Evolutionary conservation across 2,329 filamentous ascomycete genomes (phyloP).

Genomic region (Didymella keratinophila): DNA sequence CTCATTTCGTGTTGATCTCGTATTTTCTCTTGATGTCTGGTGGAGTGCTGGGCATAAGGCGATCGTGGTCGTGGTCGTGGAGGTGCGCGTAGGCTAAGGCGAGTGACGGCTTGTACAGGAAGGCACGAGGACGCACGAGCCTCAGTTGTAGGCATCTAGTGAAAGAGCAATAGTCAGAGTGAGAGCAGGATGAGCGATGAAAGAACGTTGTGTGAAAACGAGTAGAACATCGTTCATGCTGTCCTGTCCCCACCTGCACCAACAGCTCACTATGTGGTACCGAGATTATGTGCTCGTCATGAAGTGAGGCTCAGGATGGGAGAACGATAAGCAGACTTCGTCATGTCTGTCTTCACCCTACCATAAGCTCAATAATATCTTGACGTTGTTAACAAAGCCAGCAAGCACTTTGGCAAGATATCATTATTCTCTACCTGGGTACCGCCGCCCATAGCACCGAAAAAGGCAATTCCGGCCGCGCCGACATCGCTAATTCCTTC

Average conservation of each 20-base stretch:
- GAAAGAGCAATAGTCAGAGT: neutral
- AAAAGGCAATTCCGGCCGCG: neutral
- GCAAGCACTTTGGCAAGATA: too few species aligned
- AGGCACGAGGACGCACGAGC: neutral
- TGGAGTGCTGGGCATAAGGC: neutral
- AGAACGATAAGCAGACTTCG: too few species aligned
- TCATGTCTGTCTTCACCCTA: too few species aligned
- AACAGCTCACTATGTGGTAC: too few species aligned
- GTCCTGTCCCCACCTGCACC: too few species aligned
- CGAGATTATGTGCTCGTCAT: too few species aligned
- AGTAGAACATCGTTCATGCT: neutral
- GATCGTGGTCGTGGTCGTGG: neutral
- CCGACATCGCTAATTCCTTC: constrained; percentile 15
- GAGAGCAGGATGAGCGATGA: neutral
- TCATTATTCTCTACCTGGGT: too few species aligned
- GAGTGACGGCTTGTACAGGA: neutral
- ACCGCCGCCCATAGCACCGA: neutral
- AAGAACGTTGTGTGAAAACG: neutral
- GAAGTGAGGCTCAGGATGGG: too few species aligned
- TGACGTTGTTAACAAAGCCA: too few species aligned
- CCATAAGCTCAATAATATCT: too few species aligned
- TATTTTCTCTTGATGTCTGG: neutral
- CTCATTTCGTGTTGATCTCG: constrained; percentile 12
- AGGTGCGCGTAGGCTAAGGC: neutral
- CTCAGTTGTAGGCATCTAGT: neutral